phyloP scores from a whole-genome alignment of 805 yeast species.

The Starmerella floricola region DNA sequence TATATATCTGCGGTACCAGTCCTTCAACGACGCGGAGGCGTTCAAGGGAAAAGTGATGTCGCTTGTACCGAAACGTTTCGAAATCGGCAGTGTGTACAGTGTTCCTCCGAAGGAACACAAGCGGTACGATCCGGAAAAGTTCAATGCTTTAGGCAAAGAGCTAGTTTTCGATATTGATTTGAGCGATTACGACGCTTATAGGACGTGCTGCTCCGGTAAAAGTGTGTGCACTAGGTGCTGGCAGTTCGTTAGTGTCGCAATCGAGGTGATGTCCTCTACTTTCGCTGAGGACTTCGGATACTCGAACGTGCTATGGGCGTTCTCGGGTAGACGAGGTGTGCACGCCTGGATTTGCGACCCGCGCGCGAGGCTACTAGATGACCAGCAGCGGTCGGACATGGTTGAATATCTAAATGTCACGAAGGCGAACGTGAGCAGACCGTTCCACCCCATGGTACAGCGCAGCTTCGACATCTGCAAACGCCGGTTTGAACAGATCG shows the following conservation, averaged over 20 bases:
- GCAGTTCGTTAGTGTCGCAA: slow-evolving; percentile 80
- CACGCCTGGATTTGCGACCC: slow-evolving; percentile 96
- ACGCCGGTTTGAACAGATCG: slow-evolving; percentile 48
- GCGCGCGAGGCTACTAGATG: slow-evolving; percentile 64
- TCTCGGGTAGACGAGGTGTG: slow-evolving; percentile 97
- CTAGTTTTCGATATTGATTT: slow-evolving; percentile 93
- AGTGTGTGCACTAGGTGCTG: slow-evolving; percentile 82
- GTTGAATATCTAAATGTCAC: slow-evolving; percentile 75
- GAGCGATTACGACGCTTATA: slow-evolving; percentile 86
- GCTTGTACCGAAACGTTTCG: slow-evolving; percentile 80
- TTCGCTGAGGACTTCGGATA: slow-evolving; percentile 83
- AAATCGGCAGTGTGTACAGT: slow-evolving; percentile 83
- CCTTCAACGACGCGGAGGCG: slow-evolving; percentile 53
- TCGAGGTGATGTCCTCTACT: slow-evolving; percentile 58
- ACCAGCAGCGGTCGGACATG: slow-evolving; percentile 60
- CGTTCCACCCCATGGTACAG: slow-evolving; percentile 73
- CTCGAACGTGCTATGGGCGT: slow-evolving; percentile 80
- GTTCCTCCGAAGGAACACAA: slow-evolving; percentile 81
- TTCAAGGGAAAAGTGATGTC: slow-evolving; percentile 65
- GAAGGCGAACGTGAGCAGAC: slow-evolving; percentile 44
- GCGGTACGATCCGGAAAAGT: slow-evolving; percentile 56
- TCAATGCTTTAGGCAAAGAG: slow-evolving; percentile 76
- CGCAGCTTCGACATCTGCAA: slow-evolving; percentile 61
- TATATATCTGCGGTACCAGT: slow-evolving; percentile 80
- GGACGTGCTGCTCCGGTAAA: slow-evolving; percentile 87